These are phyloP conservation scores for Podospora sp. DNA, from an alignment of 495 filamentous ascomycete species.

Conservation along the genomic window DNA sequence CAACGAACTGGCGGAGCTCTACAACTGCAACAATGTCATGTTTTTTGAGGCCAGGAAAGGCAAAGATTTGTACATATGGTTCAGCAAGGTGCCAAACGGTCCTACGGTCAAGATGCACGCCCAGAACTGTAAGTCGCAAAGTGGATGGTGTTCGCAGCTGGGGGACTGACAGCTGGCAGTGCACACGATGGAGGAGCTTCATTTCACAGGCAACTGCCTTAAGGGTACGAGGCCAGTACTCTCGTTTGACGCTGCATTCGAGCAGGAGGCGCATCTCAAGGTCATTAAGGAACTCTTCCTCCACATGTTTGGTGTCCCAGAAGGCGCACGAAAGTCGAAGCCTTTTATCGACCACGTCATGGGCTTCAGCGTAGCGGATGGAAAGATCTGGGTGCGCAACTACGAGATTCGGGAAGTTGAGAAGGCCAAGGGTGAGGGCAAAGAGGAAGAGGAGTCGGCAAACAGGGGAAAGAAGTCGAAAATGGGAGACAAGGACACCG, in stretches of 20 bases:
- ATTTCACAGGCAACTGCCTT: constrained; percentile 95
- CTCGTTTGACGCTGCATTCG: constrained; percentile 87
- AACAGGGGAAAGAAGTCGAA: constrained; percentile 35
- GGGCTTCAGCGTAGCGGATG: constrained; percentile 87
- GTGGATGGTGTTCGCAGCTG: not conserved
- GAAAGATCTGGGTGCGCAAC: constrained; percentile 94
- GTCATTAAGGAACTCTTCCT: constrained; percentile 85
- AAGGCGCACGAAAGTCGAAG: constrained; percentile 83
- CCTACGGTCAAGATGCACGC: constrained; percentile 86
- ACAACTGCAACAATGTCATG: constrained; percentile 97
- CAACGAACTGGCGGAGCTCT: constrained; percentile 94
- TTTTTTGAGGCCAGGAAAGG: constrained; percentile 97
- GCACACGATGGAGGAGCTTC: constrained; percentile 94
- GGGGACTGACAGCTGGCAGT: constrained; percentile 44
- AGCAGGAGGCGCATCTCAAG: constrained; percentile 67
- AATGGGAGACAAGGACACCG: constrained; percentile 58
- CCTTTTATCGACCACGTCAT: constrained; percentile 96
- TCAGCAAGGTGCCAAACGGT: constrained; percentile 91
- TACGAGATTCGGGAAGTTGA: constrained; percentile 92
- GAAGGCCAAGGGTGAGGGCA: constrained; percentile 48
- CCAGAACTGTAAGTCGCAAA: constrained; percentile 58
- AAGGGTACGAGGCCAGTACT: constrained; percentile 95
- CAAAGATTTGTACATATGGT: constrained; percentile 91
- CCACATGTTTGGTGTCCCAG: constrained; percentile 92
- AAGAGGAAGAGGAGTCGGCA: constrained; percentile 34